phyloP scores from a whole-genome alignment of 2,329 filamentous ascomycete genomes.

The Microcyclospora tardicrescens region DNA sequence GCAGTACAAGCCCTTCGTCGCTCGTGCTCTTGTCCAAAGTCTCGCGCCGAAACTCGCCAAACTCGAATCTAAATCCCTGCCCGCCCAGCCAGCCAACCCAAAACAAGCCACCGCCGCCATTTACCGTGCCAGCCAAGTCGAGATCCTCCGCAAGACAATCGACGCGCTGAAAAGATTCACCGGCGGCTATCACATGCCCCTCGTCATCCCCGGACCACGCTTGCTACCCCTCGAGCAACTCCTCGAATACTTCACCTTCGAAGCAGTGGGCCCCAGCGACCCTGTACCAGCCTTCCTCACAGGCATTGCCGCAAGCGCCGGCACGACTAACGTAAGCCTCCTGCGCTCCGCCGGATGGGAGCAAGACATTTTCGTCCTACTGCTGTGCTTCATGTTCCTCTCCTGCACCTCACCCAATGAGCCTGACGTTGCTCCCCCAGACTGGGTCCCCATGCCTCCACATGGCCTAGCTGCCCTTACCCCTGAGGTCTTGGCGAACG shows the following conservation, averaged over 20 bases:
- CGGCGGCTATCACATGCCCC: constrained; percentile 11
- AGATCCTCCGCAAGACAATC: constrained; percentile 19
- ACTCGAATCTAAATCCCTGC: constrained; percentile 15
- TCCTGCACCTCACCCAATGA: constrained; percentile 26
- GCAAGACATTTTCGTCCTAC: constrained; percentile 24
- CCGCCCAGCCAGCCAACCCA: constrained; percentile 20
- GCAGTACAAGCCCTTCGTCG: constrained; percentile 20
- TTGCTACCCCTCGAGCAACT: constrained; percentile 20
- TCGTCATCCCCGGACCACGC: constrained; percentile 5
- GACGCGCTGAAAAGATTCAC: constrained; percentile 16
- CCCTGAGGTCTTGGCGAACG: constrained; percentile 3
- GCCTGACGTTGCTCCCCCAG: constrained; percentile 46
- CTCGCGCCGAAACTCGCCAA: constrained; percentile 23
- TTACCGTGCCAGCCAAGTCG: constrained; percentile 30
- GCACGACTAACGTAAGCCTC: constrained; percentile 18
- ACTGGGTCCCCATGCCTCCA: constrained; percentile 1
- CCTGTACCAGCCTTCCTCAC: constrained; percentile 15
- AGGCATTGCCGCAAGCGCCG: constrained; percentile 20
- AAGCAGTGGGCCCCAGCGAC: constrained; percentile 1
- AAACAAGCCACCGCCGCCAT: constrained; percentile 30
- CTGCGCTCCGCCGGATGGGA: constrained; percentile 23
- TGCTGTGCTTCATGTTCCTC: constrained; percentile 17
- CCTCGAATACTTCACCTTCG: constrained; percentile 39
- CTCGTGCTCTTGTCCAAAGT: constrained; percentile 22
- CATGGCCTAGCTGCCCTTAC: constrained; percentile 1